Percentiles rank a stretch among this genome's conserved stretches.
Evolutionary conservation across 352 stramenopile genomes (phyloP).

Genomic region (Phytopythium chamaehyphon): DNA sequence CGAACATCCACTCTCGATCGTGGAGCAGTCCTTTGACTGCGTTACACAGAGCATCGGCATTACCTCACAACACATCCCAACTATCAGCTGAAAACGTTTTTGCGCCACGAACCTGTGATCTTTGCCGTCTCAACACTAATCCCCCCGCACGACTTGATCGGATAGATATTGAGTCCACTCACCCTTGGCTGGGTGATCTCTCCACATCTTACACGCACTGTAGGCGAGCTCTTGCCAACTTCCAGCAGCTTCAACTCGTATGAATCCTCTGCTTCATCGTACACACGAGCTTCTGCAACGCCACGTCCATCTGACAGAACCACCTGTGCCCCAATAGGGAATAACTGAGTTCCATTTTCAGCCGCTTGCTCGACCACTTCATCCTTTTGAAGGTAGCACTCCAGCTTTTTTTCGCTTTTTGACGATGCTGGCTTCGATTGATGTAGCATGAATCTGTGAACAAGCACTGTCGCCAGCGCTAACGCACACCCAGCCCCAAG

Average conservation of each 20-base stretch:
- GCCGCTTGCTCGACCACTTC: constrained; percentile 18
- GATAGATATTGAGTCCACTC: constrained; percentile 61
- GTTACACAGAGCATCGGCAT: too few species aligned
- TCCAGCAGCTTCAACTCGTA: constrained; percentile 28
- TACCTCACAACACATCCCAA: neutral
- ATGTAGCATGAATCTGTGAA: too few species aligned
- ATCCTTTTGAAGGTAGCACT: constrained; percentile 28
- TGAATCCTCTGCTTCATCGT: constrained; percentile 12
- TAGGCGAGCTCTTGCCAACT: constrained; percentile 6
- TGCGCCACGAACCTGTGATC: constrained; percentile 23
- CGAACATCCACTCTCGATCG: constrained; percentile 76
- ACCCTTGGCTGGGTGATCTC: constrained; percentile 30
- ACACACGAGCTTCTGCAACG: constrained; percentile 16
- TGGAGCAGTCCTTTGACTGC: constrained; percentile 48
- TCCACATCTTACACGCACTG: constrained; percentile 7
- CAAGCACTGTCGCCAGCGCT: neutral
- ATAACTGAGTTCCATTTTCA: constrained; percentile 8
- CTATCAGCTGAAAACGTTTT: neutral
- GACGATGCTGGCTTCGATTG: neutral
- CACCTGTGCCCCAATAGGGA: constrained; percentile 18
- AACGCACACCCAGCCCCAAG: constrained; percentile 9
- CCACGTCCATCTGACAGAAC: constrained; percentile 7
- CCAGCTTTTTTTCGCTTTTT: neutral
- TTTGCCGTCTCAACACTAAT: constrained; percentile 37
- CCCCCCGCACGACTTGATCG: constrained; percentile 77